Evolutionary conservation across 2,329 filamentous ascomycete genomes (phyloP), one percentile per base, ranked within the genome.

Genomic region (Alternaria rosae): DNA sequence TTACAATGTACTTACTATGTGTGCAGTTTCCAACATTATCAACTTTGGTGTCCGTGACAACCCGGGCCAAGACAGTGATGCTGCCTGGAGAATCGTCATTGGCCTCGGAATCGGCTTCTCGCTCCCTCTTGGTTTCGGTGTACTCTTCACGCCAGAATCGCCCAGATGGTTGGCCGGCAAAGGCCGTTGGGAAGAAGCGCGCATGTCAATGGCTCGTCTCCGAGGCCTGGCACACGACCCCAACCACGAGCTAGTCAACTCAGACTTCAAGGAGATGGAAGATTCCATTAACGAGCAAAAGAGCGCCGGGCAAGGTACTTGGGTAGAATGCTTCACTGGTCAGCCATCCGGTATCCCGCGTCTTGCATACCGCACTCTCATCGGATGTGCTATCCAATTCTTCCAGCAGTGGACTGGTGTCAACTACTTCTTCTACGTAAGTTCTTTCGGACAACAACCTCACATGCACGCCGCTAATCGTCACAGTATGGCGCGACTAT

Each of bases 401-500:
- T 67, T 76, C 12, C 75, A 77, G 60, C 75, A 76, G 54, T 76
- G 74, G 74, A 77, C 75, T 6, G 72, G 74, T 44, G 83, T 86
- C 56, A 87, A 87, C 76, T 88, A 86, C 76, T 88, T 87, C 75
- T 75, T 74, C 64, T 74, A 75, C 62, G 68, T 71, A 60, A 66
- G 69, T 65, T 15, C 26, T 12, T 10, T 21, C 38, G 9, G 13
- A 35, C 11, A 51, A 41, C 8, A 13, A 26, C 8, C 5, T 38
- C 41, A 25, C n/a, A 43, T 35, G 44, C 7, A 43, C 12, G 25
- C 20, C n/a, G 8, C 45, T 69, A 57, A 66, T 54, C 21, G 88
- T 21, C 88, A 78, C 54, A 73, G 66, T 92, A 91, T 71, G 86
- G 86, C n/a, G 86, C 87, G 9, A 87, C 86, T 10, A 86, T 93